Percentiles rank a stretch among this genome's conserved stretches.
phyloP scores from a whole-genome alignment of 2,329 filamentous ascomycete species.

The Arthrobotrys entomopaga region DNA sequence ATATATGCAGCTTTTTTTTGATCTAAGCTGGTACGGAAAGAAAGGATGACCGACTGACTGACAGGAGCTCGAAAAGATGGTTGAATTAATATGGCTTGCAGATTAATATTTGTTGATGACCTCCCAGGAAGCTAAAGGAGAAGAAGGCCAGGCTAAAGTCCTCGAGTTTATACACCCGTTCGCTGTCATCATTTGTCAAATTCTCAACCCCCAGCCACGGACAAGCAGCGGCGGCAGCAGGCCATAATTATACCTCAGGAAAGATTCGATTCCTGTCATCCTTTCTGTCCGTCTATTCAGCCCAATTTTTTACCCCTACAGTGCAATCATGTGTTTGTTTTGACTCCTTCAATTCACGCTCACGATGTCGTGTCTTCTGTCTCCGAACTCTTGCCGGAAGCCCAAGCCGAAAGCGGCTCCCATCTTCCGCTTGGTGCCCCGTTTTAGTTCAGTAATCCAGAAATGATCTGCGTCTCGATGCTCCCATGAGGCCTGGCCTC shows the following conservation, averaged over 20 bases:
- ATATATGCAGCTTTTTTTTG: not conserved
- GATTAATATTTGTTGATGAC: not conserved
- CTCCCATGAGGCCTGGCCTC: slow-evolving; percentile 2
- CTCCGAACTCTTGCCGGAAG: too few species aligned
- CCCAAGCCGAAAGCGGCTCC: slow-evolving; percentile 34
- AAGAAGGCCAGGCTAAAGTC: not conserved
- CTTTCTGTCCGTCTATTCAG: slow-evolving; percentile 39
- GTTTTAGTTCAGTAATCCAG: slow-evolving; percentile 40
- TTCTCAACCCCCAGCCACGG: slow-evolving; percentile 27
- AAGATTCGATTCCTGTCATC: slow-evolving; percentile 11
- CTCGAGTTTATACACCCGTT: slow-evolving; percentile 18
- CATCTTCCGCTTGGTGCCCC: slow-evolving; percentile 14
- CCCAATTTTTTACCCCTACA: too few species aligned
- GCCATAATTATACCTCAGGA: not conserved
- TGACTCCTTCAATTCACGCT: too few species aligned
- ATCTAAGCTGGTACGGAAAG: too few species aligned
- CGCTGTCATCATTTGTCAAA: slow-evolving; percentile 46
- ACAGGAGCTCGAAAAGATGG: too few species aligned
- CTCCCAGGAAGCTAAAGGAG: slow-evolving; percentile 8
- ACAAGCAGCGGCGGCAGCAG: not conserved
- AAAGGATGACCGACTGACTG: too few species aligned
- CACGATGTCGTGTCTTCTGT: too few species aligned
- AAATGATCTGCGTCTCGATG: slow-evolving; percentile 25
- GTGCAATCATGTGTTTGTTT: too few species aligned
- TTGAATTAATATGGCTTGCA: not conserved